Percentiles rank a stretch among this genome's conserved stretches.
phyloP scores from a whole-genome alignment of 805 yeast genomes.

The Starmerella bacillaris region DNA sequence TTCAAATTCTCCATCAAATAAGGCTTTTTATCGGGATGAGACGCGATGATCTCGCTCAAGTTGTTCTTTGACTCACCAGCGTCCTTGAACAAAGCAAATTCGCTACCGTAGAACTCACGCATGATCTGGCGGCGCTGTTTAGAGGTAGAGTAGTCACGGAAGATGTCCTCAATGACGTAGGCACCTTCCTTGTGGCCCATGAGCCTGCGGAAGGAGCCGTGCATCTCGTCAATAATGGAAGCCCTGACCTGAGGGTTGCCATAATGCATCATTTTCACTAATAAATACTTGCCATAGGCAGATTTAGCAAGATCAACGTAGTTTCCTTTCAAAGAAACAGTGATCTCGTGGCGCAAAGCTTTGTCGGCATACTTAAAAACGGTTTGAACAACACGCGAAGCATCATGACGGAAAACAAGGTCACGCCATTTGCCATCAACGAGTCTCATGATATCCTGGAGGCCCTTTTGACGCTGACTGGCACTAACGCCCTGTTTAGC shows the following conservation, averaged over 20 bases:
- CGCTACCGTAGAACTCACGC: constrained; percentile 93
- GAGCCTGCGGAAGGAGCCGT: constrained; percentile 75
- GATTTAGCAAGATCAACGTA: constrained; percentile 74
- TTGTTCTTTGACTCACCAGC: constrained; percentile 43
- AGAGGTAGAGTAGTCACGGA: constrained; percentile 62
- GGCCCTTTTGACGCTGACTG: constrained; percentile 48
- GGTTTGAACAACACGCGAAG: constrained; percentile 90
- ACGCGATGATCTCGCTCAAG: constrained; percentile 47
- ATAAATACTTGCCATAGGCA: constrained; percentile 79
- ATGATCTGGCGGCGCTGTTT: constrained; percentile 81
- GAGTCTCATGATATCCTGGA: constrained; percentile 71
- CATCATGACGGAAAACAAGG: constrained; percentile 85
- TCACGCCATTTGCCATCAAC: constrained; percentile 54
- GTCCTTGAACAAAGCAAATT: constrained; percentile 77
- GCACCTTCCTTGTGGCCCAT: constrained; percentile 98
- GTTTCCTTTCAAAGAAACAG: constrained; percentile 50
- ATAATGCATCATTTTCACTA: constrained; percentile 77
- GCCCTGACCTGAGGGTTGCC: constrained; percentile 72
- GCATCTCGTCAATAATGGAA: constrained; percentile 61
- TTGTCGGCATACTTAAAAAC: constrained; percentile 70
- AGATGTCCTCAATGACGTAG: constrained; percentile 86
- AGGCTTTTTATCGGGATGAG: constrained; percentile 59
- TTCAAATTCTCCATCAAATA: constrained; percentile 56
- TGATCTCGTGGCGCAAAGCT: constrained; percentile 57
- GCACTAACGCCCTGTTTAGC: constrained; percentile 62